Percentiles rank a stretch among this genome's conserved stretches.
These are phyloP conservation scores for Neoarthrinium moseri DNA, from an alignment of 2,329 filamentous ascomycete species.

Conservation along the genomic window DNA sequence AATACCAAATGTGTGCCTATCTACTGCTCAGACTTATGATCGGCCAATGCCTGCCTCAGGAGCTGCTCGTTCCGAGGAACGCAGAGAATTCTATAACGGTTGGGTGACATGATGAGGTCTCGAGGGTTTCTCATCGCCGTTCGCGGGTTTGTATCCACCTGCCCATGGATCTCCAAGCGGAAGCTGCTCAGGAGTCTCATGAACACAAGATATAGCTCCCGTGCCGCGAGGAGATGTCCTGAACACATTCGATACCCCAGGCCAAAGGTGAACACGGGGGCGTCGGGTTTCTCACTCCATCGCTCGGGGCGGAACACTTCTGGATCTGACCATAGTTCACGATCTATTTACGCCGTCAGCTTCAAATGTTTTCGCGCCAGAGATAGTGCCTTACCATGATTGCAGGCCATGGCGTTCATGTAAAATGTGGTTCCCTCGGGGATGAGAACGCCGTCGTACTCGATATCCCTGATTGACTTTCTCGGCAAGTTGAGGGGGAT, in stretches of 20 bases:
- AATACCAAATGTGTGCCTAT: too few relatives aligned
- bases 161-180: neutral
- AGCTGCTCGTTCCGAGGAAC: conserved; percentile 4
- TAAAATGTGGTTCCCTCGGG: conserved; percentile 64
- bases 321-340: conserved; percentile 4
- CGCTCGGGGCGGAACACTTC: conserved; percentile 6
- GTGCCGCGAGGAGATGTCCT: conserved; percentile 3
- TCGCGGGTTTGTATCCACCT: neutral
- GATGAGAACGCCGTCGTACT: conserved; percentile 56
- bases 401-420: conserved; percentile 67
- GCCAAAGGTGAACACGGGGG: conserved; percentile 4
- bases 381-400: conserved; percentile 63
- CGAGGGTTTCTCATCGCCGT: conserved; percentile 3
- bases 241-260: conserved; percentile 9
- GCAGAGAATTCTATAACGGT: conserved; percentile 1
- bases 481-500: conserved; percentile 61
- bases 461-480: conserved; percentile 58
- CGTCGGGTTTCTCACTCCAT: conserved; percentile 7
- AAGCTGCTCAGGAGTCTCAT: conserved; percentile 8
- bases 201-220: conserved; percentile 8
- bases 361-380: too few relatives aligned
- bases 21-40: conserved; percentile 1
- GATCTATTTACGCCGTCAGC: neutral
- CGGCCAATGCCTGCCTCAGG: conserved; percentile 1
- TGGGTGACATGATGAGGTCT: conserved; percentile 2